Conservation (phyloP, 78 protist genomes). For the Paratrimastix pyriformis region DNA sequence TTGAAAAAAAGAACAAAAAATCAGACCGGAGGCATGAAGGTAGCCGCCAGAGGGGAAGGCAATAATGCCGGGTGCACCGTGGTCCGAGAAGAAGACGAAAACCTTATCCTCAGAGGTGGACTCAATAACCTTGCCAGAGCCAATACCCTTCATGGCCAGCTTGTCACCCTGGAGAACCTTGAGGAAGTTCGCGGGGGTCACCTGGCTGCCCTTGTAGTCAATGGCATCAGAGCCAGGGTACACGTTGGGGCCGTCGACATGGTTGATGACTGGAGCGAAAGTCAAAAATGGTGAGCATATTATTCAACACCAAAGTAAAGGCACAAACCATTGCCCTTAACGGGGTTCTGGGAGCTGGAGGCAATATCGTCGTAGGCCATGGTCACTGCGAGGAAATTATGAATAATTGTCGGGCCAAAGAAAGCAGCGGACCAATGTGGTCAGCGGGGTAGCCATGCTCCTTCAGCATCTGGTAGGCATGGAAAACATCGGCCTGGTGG, state of each 20-base stretch:
- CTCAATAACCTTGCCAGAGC: neutral
- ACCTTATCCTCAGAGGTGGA: neutral
- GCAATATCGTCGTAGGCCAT: too few species aligned
- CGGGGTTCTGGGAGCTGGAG: too few species aligned
- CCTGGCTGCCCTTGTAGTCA: neutral
- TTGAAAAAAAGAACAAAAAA: neutral
- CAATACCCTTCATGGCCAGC: neutral
- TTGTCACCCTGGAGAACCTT: neutral
- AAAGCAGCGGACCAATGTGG: neutral
- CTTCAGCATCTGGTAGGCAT: slow-evolving; percentile 26
- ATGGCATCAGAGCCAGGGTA: neutral
- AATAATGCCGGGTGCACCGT: slow-evolving; percentile 30
- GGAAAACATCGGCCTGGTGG: slow-evolving; percentile 23
- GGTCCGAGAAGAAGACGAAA: slow-evolving; percentile 12
- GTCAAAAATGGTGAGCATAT: neutral
- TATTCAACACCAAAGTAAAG: too few species aligned
- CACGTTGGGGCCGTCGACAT: neutral
- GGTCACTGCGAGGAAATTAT: too few species aligned
- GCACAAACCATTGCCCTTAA: too few species aligned
- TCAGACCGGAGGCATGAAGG: too few species aligned
- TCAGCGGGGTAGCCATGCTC: neutral
- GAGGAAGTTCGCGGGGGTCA: slow-evolving; percentile 1
- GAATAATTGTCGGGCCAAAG: too few species aligned
- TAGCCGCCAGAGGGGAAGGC: slow-evolving; percentile 17
- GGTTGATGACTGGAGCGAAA: slow-evolving; percentile 2